These are phyloP conservation scores for Hortiboletus campestris DNA, from an alignment of 768 basidiomycete species.

Conservation along the genomic window DNA sequence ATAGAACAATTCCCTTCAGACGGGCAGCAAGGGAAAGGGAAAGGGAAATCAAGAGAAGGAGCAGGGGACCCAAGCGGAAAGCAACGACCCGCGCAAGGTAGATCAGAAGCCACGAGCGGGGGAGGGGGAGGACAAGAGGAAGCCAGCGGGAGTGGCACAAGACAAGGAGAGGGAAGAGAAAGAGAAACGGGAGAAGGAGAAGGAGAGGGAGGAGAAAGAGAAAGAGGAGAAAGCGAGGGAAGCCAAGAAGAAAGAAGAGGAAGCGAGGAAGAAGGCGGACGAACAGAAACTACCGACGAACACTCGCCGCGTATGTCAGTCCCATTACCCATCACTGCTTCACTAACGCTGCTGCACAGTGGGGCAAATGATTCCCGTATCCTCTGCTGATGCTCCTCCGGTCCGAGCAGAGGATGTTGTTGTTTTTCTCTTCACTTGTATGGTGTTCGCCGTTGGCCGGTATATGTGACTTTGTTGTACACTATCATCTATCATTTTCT, in stretches of 20 bases:
- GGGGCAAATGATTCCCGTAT: neutral
- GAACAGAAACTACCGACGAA: neutral
- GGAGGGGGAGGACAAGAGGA: no score
- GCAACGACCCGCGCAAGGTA: no score
- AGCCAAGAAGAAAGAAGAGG: neutral
- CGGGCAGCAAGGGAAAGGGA: neutral
- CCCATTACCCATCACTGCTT: neutral
- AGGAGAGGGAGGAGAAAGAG: neutral
- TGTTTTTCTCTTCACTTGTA: constrained; percentile 10
- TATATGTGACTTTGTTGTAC: constrained; percentile 8
- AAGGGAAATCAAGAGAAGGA: neutral
- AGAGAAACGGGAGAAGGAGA: neutral
- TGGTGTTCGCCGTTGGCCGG: neutral
- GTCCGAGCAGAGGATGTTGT: neutral
- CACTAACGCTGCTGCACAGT: constrained; percentile 5
- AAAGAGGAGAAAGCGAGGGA: neutral
- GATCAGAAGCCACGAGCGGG: no score
- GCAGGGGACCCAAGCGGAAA: neutral
- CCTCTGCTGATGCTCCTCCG: neutral
- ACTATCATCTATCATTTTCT: neutral
- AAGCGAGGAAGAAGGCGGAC: neutral
- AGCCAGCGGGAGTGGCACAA: no score
- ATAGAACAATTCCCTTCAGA: constrained; percentile 2
- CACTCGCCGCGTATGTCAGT: constrained; percentile 1
- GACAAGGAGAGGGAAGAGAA: neutral